phyloP scores from a whole-genome alignment of 352 stramenopile genomes.

The Thraustochytrium aureum region DNA sequence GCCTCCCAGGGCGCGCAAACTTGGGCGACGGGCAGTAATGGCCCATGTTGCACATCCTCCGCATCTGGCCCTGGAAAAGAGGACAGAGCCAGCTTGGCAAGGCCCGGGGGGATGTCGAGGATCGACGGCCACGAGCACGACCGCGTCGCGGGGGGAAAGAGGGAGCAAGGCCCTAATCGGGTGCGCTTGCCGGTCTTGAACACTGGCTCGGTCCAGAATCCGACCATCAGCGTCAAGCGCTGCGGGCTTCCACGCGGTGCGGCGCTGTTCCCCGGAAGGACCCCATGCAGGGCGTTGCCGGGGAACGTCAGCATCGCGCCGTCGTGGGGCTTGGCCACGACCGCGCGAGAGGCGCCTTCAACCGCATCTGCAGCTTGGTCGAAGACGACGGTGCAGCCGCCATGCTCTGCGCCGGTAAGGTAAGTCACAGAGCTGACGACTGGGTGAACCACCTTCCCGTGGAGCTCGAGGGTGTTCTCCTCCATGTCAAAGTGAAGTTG shows the following conservation, averaged over 20 bases:
- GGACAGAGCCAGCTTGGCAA: not conserved
- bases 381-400: slow-evolving; percentile 47
- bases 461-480: slow-evolving; percentile 61
- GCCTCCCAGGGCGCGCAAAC: slow-evolving; percentile 22
- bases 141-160: slow-evolving; percentile 32
- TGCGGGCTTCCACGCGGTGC: slow-evolving; percentile 48
- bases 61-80: not conserved
- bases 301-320: slow-evolving; percentile 62
- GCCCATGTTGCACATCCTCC: not conserved
- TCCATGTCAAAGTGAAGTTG: slow-evolving; percentile 72
- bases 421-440: slow-evolving; percentile 67
- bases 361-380: slow-evolving; percentile 24
- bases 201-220: slow-evolving; percentile 64
- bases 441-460: slow-evolving; percentile 65
- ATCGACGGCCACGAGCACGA: slow-evolving; percentile 4
- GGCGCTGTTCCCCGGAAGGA: slow-evolving; percentile 62
- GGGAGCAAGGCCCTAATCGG: slow-evolving; percentile 27
- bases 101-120: not conserved
- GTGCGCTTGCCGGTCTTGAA: slow-evolving; percentile 13
- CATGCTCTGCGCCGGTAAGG: slow-evolving; percentile 60
- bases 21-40: not conserved
- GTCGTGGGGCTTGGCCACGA: slow-evolving; percentile 20
- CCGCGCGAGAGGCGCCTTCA: not conserved
- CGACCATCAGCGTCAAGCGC: slow-evolving; percentile 68
- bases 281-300: slow-evolving; percentile 67